Percentiles rank a stretch among this genome's conserved stretches.
phyloP scores from a whole-genome alignment of 164 flowering plant genomes.

The Santalum album region DNA sequence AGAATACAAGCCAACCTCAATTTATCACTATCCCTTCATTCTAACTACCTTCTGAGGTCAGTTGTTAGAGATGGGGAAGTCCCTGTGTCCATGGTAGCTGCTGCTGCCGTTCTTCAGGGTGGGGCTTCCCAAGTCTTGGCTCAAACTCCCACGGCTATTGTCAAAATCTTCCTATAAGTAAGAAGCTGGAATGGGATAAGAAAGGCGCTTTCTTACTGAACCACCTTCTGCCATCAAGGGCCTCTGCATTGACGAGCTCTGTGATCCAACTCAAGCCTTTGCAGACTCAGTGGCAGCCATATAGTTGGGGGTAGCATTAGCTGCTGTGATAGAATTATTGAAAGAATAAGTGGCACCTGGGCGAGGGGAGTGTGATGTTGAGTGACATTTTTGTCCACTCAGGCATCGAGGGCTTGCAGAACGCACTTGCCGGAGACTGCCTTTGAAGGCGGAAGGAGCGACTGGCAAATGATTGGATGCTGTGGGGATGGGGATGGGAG shows the following conservation, averaged over 20 bases:
- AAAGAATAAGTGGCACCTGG: constrained; percentile 14
- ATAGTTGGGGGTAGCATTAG: constrained; percentile 47
- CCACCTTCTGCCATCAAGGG: constrained; percentile 48
- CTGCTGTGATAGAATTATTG: constrained; percentile 3
- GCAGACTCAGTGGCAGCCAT: constrained; percentile 94
- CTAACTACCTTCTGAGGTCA: constrained; percentile 56
- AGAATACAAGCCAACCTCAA: no score
- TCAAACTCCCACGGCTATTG: constrained; percentile 3
- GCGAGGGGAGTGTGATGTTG: constrained; percentile 34
- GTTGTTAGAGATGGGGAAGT: constrained; percentile 49
- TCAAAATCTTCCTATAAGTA: constrained; percentile 2
- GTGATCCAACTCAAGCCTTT: constrained; percentile 58
- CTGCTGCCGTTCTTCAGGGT: constrained; percentile 40
- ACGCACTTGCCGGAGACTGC: constrained; percentile 40
- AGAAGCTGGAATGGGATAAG: constrained; percentile 46
- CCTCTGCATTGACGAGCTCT: constrained; percentile 54
- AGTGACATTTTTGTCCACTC: constrained; percentile 34
- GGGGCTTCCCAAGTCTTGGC: constrained; percentile 39
- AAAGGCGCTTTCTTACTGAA: constrained; percentile 50
- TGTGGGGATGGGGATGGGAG: constrained; percentile 29
- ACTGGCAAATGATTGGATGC: constrained; percentile 22
- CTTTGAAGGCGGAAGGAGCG: constrained; percentile 45
- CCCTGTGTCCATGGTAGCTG: constrained; percentile 37
- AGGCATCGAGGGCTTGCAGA: constrained; percentile 56
- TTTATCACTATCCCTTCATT: constrained; percentile 16